Evolutionary conservation across 176 grass and related monocot genomes (phyloP), one percentile per base, ranked within the genome.

Genomic region (Juncus inflexus): DNA sequence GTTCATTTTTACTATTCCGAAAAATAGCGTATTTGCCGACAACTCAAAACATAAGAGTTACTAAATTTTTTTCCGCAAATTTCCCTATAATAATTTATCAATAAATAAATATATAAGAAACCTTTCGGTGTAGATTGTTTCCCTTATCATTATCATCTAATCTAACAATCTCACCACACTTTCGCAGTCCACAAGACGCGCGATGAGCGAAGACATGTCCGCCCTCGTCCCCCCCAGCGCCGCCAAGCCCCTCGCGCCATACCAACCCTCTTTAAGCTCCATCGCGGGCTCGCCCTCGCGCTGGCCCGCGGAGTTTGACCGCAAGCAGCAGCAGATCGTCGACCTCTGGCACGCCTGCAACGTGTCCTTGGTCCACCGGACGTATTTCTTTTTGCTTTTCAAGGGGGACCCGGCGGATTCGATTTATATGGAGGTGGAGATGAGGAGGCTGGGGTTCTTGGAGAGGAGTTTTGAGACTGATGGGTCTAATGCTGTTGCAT

Each of bases 381-480:
- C 88, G 38, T 90, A 91, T 73, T 91, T 97, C 72, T 91, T 97
- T 67, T 77, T 91, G 13, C 94, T 91, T 67, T 97, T 97, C 77
- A 84, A 86, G 52, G 94, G 88, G 0, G 88, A 97, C 13, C 86
- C 81, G 19, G 57, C 77, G 38, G 88, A 99, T 5, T 72, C 77
- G 5, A 86, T 99, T 57, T 99, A 99, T 75, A 81, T 99, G 75
- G 88, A 91, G 82, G 88, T 99, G 4, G 94, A 99, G 47, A 80
- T 76, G 37, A 86, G 85, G 66, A 76, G 94, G 59, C 40, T 99
- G 6, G 84, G 80, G 60, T 89, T 92, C 76, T 74, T 99, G 28
- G 89, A 70, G 63, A 77, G 67, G 47, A 74, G 77, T 37, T 81
- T 82, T 14, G 63, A 58, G 36, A 66, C 75, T 8, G 76, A 82